phyloP scores from a whole-genome alignment of 148 eudicot genomes.

The Silene uniflora region DNA sequence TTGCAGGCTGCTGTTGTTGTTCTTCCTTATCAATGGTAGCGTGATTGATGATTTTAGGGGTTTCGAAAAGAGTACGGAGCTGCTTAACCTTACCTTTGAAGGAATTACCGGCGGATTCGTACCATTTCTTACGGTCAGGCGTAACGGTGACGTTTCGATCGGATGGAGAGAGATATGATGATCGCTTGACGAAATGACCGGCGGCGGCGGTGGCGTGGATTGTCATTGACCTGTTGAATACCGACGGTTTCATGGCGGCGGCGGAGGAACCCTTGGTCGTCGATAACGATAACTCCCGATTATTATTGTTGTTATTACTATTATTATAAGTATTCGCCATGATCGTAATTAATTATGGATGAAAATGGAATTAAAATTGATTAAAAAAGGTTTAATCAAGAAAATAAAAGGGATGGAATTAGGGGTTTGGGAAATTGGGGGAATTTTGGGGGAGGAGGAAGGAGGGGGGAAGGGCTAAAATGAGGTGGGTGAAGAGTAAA shows the following conservation, averaged over 20 bases:
- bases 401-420: background rate
- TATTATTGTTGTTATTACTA: constrained; percentile 1
- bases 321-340: constrained; percentile 16
- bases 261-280: constrained; percentile 17
- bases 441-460: background rate
- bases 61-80: constrained; percentile 64
- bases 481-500: background rate
- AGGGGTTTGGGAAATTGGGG: background rate
- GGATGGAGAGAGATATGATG: constrained; percentile 28
- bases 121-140: constrained; percentile 56
- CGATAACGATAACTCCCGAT: constrained; percentile 27
- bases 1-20: background rate
- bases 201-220: constrained; percentile 32
- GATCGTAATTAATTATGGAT: background rate
- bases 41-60: constrained; percentile 25
- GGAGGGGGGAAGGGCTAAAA: background rate
- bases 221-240: constrained; percentile 58
- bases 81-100: constrained; percentile 66
- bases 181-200: constrained; percentile 32
- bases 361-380: background rate
- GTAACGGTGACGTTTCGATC: constrained; percentile 13
- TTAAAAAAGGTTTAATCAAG: background rate
- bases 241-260: constrained; percentile 1
- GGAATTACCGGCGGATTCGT: constrained; percentile 42
- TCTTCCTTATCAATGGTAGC: background rate